Percentiles rank a stretch among this genome's conserved stretches.
phyloP scores from a whole-genome alignment of 1,284 basidiomycete species.

The Ganoderma lingzhi region DNA sequence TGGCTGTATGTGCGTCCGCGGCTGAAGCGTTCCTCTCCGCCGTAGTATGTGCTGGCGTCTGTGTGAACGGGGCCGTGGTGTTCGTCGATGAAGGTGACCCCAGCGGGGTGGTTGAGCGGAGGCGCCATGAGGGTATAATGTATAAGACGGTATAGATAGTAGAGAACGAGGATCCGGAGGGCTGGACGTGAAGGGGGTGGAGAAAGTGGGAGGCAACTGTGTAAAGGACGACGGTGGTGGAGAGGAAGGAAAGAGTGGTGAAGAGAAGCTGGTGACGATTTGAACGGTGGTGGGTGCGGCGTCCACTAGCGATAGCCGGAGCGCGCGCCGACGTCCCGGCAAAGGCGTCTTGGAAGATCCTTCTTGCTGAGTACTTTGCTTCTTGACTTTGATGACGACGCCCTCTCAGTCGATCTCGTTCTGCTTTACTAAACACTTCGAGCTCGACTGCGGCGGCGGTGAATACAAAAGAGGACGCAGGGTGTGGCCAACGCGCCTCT shows the following conservation, averaged over 20 bases:
- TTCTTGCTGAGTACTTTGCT: not conserved
- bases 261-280: slow-evolving; percentile 23
- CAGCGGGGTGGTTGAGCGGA: slow-evolving; percentile 59
- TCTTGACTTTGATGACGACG: not conserved
- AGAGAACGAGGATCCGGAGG: slow-evolving; percentile 19
- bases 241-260: slow-evolving; percentile 17
- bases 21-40: slow-evolving; percentile 76
- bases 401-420: slow-evolving; percentile 3
- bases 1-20: slow-evolving; percentile 88
- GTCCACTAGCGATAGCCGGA: slow-evolving; percentile 25
- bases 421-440: slow-evolving; percentile 7
- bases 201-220: slow-evolving; percentile 17
- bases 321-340: slow-evolving; percentile 26
- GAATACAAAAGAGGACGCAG: slow-evolving; percentile 8
- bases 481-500: slow-evolving; percentile 12
- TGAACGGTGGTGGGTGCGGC: slow-evolving; percentile 27
- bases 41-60: slow-evolving; percentile 87
- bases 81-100: slow-evolving; percentile 75
- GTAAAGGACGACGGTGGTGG: slow-evolving; percentile 18
- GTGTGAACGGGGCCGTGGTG: slow-evolving; percentile 61
- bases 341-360: not conserved
- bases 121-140: slow-evolving; percentile 44
- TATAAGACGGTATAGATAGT: slow-evolving; percentile 1
- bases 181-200: slow-evolving; percentile 13
- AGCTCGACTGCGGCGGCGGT: slow-evolving; percentile 21